phyloP scores from a whole-genome alignment of 192 early-diverging fungal genomes.

The Coemansia pectinata region DNA sequence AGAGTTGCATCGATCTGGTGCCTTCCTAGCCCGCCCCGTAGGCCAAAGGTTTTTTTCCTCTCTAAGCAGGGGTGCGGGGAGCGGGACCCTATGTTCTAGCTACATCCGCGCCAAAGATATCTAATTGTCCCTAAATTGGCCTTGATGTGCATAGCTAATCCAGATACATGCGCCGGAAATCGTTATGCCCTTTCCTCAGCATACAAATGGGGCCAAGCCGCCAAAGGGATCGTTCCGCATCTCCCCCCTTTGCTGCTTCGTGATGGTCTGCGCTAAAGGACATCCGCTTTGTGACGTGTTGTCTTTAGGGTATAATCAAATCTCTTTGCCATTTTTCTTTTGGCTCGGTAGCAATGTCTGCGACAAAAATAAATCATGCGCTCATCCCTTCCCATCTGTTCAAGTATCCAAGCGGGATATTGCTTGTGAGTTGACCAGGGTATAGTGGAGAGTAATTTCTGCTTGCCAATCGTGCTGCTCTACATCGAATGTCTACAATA shows the following conservation, averaged over 20 bases:
- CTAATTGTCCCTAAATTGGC: background rate
- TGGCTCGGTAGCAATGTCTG: background rate
- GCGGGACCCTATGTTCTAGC: background rate
- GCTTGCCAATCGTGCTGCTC: background rate
- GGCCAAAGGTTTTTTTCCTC: background rate
- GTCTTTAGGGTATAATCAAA: background rate
- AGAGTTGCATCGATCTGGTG: background rate
- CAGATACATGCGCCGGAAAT: slow-evolving; percentile 6
- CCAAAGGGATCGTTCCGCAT: slow-evolving; percentile 6
- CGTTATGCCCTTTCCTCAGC: slow-evolving; percentile 2
- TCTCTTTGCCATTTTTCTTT: background rate
- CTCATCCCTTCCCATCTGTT: background rate
- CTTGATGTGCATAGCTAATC: background rate
- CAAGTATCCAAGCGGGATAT: background rate
- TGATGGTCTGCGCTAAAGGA: background rate
- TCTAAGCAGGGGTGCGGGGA: background rate
- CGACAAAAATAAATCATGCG: background rate
- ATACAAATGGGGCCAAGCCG: background rate
- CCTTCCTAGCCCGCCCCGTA: background rate
- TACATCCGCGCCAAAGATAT: background rate
- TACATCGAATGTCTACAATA: background rate
- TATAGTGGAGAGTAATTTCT: background rate
- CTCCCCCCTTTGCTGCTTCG: slow-evolving; percentile 10
- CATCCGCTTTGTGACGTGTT: background rate
- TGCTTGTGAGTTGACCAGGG: background rate